Evolutionary conservation across 1,139 yeast genomes (phyloP).

Genomic region (Blastobotrys petasosporus): DNA sequence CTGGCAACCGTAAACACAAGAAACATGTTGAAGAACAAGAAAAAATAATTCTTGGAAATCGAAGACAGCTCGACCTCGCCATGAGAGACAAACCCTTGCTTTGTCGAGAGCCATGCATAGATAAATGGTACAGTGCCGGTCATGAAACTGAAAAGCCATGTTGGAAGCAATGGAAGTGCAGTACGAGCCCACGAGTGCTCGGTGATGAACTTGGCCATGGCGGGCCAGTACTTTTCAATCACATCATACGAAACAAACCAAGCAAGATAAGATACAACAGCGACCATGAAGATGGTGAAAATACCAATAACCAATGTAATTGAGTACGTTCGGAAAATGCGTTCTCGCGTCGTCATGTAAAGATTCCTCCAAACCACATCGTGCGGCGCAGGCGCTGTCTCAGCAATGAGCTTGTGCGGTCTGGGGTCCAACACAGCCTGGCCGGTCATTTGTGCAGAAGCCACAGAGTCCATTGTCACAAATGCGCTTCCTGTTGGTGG

Average conservation of each 20-base stretch:
- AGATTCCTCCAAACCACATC: slow-evolving; percentile 80
- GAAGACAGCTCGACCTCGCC: slow-evolving; percentile 79
- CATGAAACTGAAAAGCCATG: slow-evolving; percentile 67
- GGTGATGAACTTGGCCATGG: slow-evolving; percentile 56
- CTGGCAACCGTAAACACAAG: slow-evolving; percentile 79
- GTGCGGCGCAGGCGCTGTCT: slow-evolving; percentile 81
- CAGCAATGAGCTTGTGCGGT: slow-evolving; percentile 64
- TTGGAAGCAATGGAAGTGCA: slow-evolving; percentile 67
- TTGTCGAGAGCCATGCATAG: slow-evolving; percentile 59
- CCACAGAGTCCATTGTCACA: slow-evolving; percentile 78
- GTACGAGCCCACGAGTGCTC: slow-evolving; percentile 54
- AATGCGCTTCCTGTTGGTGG: slow-evolving; percentile 53
- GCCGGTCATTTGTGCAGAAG: slow-evolving; percentile 85
- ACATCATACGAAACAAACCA: slow-evolving; percentile 63
- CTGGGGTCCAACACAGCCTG: slow-evolving; percentile 82
- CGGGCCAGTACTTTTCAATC: slow-evolving; percentile 67
- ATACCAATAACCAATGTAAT: slow-evolving; percentile 61
- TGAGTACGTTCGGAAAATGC: slow-evolving; percentile 52
- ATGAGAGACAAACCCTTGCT: slow-evolving; percentile 72
- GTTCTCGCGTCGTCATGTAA: slow-evolving; percentile 51
- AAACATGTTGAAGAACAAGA: slow-evolving; percentile 77
- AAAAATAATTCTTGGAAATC: slow-evolving; percentile 75
- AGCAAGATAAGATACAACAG: slow-evolving; percentile 70
- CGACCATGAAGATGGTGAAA: slow-evolving; percentile 58
- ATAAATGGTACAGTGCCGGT: slow-evolving; percentile 70